phyloP scores from a whole-genome alignment of 1,284 basidiomycete species.

The Hortiboletus rubellus region DNA sequence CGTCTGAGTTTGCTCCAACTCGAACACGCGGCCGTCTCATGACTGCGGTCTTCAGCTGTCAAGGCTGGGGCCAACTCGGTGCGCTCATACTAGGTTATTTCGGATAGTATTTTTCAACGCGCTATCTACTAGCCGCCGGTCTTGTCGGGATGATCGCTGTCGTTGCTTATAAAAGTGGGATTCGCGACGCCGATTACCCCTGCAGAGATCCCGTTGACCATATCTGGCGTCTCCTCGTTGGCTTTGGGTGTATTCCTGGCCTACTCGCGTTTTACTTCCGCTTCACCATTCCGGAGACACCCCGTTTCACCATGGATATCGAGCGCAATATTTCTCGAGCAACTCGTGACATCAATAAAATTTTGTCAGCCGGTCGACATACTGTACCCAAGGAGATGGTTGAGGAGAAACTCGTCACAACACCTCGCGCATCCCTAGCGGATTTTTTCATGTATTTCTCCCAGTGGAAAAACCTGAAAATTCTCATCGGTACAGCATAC shows the following conservation, averaged over 20 bases:
- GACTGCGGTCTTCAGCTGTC: constrained; percentile 54
- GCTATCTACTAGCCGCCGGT: constrained; percentile 27
- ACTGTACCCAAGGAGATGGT: constrained; percentile 38
- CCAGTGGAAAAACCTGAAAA: constrained; percentile 45
- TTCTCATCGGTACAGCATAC: constrained; percentile 49
- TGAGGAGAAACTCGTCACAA: constrained; percentile 38
- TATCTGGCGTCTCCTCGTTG: constrained; percentile 48
- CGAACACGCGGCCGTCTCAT: constrained; percentile 57
- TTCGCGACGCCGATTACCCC: constrained; percentile 34
- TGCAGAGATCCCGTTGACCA: constrained; percentile 38
- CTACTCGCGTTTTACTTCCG: constrained; percentile 53
- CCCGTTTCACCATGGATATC: constrained; percentile 73
- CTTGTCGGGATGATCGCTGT: constrained; percentile 49
- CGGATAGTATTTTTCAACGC: constrained; percentile 8
- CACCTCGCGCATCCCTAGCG: constrained; percentile 45
- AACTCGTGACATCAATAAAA: constrained; percentile 49
- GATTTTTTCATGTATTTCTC: constrained; percentile 53
- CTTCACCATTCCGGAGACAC: constrained; percentile 57
- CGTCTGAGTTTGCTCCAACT: constrained; percentile 64
- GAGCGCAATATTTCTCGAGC: constrained; percentile 63
- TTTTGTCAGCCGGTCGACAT: constrained; percentile 42
- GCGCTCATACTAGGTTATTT: constrained; percentile 21
- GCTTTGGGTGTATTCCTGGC: constrained; percentile 37
- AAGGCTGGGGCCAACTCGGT: constrained; percentile 59
- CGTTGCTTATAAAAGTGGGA: constrained; percentile 16